Evolutionary conservation across 805 yeast species (phyloP).

Genomic region (Barnettozyma populi): DNA sequence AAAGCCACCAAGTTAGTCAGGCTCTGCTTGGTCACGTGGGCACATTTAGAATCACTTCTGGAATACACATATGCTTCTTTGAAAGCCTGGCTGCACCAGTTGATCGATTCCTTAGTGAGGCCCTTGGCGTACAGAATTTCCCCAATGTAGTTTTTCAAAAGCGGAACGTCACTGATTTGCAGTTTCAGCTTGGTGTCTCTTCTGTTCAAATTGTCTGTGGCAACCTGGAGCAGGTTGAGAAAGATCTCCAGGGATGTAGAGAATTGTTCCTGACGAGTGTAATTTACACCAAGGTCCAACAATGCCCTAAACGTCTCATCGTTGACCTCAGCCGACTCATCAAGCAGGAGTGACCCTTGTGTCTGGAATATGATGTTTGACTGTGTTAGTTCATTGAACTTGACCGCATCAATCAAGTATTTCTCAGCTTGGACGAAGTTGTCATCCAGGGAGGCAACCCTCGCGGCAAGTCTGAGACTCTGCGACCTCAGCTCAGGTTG

Average conservation of each 20-base stretch:
- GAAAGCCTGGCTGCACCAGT: slow-evolving; percentile 36
- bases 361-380: slow-evolving; percentile 14
- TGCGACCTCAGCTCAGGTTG: slow-evolving; percentile 17
- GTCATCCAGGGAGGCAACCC: slow-evolving; percentile 20
- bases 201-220: slow-evolving; percentile 2
- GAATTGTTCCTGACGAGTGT: slow-evolving; percentile 15
- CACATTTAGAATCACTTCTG: slow-evolving; percentile 30
- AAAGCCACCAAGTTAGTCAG: slow-evolving; percentile 27
- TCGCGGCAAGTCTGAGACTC: slow-evolving; percentile 34
- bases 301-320: slow-evolving; percentile 22
- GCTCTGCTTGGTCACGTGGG: slow-evolving; percentile 34
- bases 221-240: slow-evolving; percentile 23
- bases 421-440: slow-evolving; percentile 24
- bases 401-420: slow-evolving; percentile 27
- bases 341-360: slow-evolving; percentile 16
- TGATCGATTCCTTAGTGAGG: slow-evolving; percentile 30
- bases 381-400: slow-evolving; percentile 19
- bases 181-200: not conserved
- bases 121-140: slow-evolving; percentile 37
- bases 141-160: slow-evolving; percentile 37
- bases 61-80: slow-evolving; percentile 28
- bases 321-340: slow-evolving; percentile 13
- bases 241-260: slow-evolving; percentile 31
- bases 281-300: slow-evolving; percentile 23
- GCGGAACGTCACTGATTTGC: slow-evolving; percentile 25